phyloP scores from a whole-genome alignment of 768 basidiomycete genomes.

The Podaxis sp. region DNA sequence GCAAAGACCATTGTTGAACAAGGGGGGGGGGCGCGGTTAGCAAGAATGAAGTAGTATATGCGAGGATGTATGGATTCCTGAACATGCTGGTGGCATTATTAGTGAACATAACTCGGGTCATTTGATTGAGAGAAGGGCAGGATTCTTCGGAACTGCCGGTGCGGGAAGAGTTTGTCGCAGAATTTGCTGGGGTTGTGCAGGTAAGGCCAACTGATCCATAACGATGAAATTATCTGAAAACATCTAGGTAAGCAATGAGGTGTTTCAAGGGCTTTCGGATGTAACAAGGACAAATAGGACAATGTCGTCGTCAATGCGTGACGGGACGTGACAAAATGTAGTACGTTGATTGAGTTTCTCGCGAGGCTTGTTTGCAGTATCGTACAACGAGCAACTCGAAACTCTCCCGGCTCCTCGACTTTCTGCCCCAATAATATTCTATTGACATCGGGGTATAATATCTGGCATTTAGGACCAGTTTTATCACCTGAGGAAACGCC shows the following conservation, averaged over 20 bases:
- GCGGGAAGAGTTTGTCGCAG: too few species aligned
- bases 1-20: conserved; percentile 41
- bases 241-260: neutral
- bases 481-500: neutral
- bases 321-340: conserved; percentile 13
- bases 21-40: neutral
- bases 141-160: too few species aligned
- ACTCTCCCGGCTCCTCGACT: neutral
- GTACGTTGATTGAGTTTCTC: conserved; percentile 22
- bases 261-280: neutral
- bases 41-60: neutral
- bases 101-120: neutral
- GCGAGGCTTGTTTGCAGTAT: conserved; percentile 23
- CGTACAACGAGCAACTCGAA: conserved; percentile 23
- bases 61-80: too few species aligned
- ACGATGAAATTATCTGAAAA: too few species aligned
- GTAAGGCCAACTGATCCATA: too few species aligned
- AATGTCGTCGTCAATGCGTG: neutral
- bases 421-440: conserved; percentile 12
- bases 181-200: too few species aligned
- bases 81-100: too few species aligned
- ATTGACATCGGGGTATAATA: conserved; percentile 1
- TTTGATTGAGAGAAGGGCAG: neutral
- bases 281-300: conserved; percentile 6
- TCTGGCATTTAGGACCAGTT: neutral